These are phyloP conservation scores for Silene conica DNA, from an alignment of 148 eudicot genomes.

Conservation along the genomic window DNA sequence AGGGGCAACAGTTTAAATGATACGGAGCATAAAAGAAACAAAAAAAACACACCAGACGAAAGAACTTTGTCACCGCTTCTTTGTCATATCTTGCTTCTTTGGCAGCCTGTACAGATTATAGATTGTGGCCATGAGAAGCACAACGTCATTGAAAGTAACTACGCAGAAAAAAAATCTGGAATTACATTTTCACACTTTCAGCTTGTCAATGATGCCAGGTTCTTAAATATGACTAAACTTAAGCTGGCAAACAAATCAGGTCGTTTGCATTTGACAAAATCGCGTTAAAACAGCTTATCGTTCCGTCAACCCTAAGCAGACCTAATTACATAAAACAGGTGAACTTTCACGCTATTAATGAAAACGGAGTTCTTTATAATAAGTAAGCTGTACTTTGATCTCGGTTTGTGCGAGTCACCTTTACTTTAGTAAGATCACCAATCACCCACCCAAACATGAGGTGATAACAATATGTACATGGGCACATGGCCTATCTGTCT, in stretches of 20 bases:
- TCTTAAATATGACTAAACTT: not conserved
- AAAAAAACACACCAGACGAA: slow-evolving; percentile 52
- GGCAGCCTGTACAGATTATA: slow-evolving; percentile 61
- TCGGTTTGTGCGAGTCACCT: not conserved
- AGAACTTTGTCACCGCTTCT: slow-evolving; percentile 88
- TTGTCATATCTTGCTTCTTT: slow-evolving; percentile 90
- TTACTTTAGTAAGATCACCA: not conserved
- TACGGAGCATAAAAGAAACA: not conserved
- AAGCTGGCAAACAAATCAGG: too few relatives aligned
- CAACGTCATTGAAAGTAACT: not conserved
- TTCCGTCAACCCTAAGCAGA: not conserved
- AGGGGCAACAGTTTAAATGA: slow-evolving; percentile 5
- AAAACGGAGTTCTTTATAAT: not conserved
- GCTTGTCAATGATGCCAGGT: not conserved
- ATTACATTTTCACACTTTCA: not conserved
- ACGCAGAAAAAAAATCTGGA: not conserved
- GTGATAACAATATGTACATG: not conserved
- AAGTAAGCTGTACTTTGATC: not conserved
- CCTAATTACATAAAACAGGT: not conserved
- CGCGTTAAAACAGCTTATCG: too few relatives aligned
- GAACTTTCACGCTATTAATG: not conserved
- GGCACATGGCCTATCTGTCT: not conserved
- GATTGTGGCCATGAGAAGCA: slow-evolving; percentile 1
- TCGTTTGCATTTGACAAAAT: too few relatives aligned
- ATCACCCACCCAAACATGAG: not conserved